Evolutionary conservation across 805 yeast species (phyloP).

Genomic region (Ascoidea asiatica): DNA sequence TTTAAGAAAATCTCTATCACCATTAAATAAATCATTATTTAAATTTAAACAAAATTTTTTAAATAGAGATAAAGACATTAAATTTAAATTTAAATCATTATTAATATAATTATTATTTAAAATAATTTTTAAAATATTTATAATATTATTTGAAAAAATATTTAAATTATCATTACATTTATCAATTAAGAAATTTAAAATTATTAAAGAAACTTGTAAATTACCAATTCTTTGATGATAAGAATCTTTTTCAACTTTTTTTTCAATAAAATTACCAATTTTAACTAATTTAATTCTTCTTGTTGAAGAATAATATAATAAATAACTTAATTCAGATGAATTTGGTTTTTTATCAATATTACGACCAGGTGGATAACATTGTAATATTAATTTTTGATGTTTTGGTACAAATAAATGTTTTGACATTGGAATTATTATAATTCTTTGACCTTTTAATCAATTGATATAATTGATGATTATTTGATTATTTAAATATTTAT

Average conservation of each 20-base stretch:
- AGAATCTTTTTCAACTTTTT: slow-evolving; percentile 48
- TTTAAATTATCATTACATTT: slow-evolving; percentile 76
- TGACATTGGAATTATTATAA: too few relatives aligned
- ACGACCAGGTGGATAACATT: slow-evolving; percentile 88
- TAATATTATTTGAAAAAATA: slow-evolving; percentile 60
- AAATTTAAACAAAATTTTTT: slow-evolving; percentile 34
- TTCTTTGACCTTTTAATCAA: too few relatives aligned
- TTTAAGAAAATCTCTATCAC: slow-evolving; percentile 44
- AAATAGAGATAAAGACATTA: slow-evolving; percentile 35
- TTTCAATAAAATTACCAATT: slow-evolving; percentile 57
- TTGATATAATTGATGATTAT: too few relatives aligned
- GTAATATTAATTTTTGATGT: slow-evolving; percentile 80
- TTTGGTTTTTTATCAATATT: slow-evolving; percentile 83
- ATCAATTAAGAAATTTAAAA: slow-evolving; percentile 53
- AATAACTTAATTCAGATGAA: slow-evolving; percentile 78
- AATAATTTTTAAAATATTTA: slow-evolving; percentile 41
- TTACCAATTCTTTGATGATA: slow-evolving; percentile 60
- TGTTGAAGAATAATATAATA: slow-evolving; percentile 82
- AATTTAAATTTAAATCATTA: slow-evolving; percentile 50
- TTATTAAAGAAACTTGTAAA: slow-evolving; percentile 65
- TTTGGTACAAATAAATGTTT: slow-evolving; percentile 36
- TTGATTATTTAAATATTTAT: too few relatives aligned
- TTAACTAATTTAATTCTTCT: slow-evolving; percentile 81
- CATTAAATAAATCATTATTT: slow-evolving; percentile 50
- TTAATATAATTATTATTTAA: slow-evolving; percentile 26